Evolutionary conservation across 2,329 filamentous ascomycete genomes (phyloP).

Genomic region (Colletotrichum aenigma): DNA sequence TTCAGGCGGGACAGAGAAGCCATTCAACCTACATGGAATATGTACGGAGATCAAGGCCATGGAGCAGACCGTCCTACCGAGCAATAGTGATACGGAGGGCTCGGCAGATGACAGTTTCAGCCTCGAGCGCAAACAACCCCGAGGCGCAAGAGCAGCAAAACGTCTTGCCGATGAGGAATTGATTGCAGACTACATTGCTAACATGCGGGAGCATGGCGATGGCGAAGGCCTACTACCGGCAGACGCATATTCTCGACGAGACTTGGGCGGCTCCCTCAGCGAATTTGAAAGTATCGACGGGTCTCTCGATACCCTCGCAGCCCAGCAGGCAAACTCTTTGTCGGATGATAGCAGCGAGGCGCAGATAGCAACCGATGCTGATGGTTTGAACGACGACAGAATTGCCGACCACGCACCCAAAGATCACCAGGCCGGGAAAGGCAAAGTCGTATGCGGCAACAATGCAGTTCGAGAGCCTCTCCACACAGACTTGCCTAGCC

Average conservation of each 20-base stretch:
- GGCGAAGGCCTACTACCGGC: constrained; percentile 68
- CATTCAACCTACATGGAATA: constrained; percentile 29
- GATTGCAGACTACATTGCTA: constrained; percentile 73
- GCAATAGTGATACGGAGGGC: constrained; percentile 10
- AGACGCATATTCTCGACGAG: constrained; percentile 53
- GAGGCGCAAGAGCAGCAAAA: background rate
- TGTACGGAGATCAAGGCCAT: constrained; percentile 35
- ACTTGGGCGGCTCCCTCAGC: constrained; percentile 26
- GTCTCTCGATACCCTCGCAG: background rate
- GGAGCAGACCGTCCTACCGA: constrained; percentile 21
- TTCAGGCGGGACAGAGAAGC: constrained; percentile 1
- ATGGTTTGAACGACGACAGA: background rate
- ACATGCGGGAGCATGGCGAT: constrained; percentile 57
- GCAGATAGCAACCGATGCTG: background rate
- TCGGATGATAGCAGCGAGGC: background rate
- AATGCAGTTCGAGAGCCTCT: background rate
- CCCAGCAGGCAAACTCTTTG: background rate
- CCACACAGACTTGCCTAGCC: background rate
- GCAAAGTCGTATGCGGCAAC: background rate
- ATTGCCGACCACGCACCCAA: background rate
- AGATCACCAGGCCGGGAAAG: background rate
- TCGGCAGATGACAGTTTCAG: background rate
- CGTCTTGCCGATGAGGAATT: constrained; percentile 57
- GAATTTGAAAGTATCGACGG: constrained; percentile 30
- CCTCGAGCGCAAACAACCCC: background rate